Percentiles rank a stretch among this genome's conserved stretches.
phyloP scores from a whole-genome alignment of 2,329 filamentous ascomycete genomes.

The Neonectria magnoliae region DNA sequence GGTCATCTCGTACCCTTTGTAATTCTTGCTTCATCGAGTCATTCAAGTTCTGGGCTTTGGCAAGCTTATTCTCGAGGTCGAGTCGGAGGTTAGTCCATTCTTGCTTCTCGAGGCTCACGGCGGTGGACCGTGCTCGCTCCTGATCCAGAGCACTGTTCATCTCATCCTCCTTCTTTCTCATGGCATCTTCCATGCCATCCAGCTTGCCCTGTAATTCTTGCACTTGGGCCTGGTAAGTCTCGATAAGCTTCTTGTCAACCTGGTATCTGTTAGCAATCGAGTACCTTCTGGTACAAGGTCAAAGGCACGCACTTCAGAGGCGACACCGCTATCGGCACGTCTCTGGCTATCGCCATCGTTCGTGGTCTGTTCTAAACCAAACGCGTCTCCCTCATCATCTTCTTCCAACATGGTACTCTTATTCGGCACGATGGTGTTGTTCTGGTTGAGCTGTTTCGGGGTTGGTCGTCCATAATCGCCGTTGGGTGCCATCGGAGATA shows the following conservation, averaged over 20 bases:
- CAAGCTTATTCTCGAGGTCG: constrained; percentile 77
- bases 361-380: constrained; percentile 54
- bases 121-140: constrained; percentile 63
- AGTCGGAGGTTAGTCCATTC: constrained; percentile 74
- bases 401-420: constrained; percentile 98
- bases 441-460: constrained; percentile 86
- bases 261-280: constrained; percentile 45
- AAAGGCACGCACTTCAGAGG: constrained; percentile 53
- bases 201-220: constrained; percentile 79
- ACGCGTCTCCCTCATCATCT: constrained; percentile 77
- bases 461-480: constrained; percentile 80
- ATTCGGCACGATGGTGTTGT: constrained; percentile 95
- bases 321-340: constrained; percentile 42
- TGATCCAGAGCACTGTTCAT: constrained; percentile 68
- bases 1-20: constrained; percentile 75
- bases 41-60: constrained; percentile 80
- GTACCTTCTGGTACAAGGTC: background rate
- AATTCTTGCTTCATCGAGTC: constrained; percentile 83
- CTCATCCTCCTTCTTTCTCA: constrained; percentile 75
- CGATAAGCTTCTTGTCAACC: constrained; percentile 76
- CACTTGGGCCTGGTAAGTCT: constrained; percentile 84
- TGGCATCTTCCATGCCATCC: constrained; percentile 72
- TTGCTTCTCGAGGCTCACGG: constrained; percentile 70
- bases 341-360: constrained; percentile 45
- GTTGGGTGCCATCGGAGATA: constrained; percentile 66